Conservation (phyloP, 2,329 filamentous ascomycete species). For the Phialophora macrospora region DNA sequence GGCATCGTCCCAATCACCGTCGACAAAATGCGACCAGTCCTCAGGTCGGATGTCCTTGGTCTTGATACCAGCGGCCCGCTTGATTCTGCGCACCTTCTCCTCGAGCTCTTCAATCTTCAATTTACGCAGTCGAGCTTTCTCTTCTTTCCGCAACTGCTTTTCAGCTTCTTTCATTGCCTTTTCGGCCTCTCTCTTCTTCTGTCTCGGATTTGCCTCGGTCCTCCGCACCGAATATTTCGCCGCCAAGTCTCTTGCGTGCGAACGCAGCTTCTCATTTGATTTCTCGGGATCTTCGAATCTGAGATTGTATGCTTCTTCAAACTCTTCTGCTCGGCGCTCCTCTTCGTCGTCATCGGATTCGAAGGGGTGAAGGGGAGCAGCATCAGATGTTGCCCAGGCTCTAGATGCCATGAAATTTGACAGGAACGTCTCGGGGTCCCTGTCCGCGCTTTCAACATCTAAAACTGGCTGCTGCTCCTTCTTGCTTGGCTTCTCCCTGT, state of each 20-base stretch:
- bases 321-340: slow-evolving; percentile 76
- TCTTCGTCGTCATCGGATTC: slow-evolving; percentile 89
- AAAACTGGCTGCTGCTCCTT: slow-evolving; percentile 58
- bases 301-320: slow-evolving; percentile 92
- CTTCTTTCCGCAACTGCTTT: slow-evolving; percentile 74
- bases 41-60: slow-evolving; percentile 68
- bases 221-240: slow-evolving; percentile 82
- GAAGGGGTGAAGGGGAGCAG: slow-evolving; percentile 73
- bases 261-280: slow-evolving; percentile 83
- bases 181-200: slow-evolving; percentile 78
- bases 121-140: slow-evolving; percentile 81
- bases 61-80: slow-evolving; percentile 79
- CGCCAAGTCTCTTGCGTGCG: slow-evolving; percentile 85
- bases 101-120: slow-evolving; percentile 91
- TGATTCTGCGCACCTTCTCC: slow-evolving; percentile 83
- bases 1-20: slow-evolving; percentile 85
- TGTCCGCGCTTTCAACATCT: slow-evolving; percentile 77
- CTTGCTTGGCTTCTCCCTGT: slow-evolving; percentile 49
- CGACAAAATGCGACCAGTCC: slow-evolving; percentile 82
- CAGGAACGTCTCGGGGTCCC: slow-evolving; percentile 89
- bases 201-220: slow-evolving; percentile 76
- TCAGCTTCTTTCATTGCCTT: slow-evolving; percentile 77
- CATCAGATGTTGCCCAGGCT: slow-evolving; percentile 76
- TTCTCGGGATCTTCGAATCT: slow-evolving; percentile 91
- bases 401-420: slow-evolving; percentile 93